Evolutionary conservation across 139 green algal species (phyloP).

Genomic region (Closterium sp.): DNA sequence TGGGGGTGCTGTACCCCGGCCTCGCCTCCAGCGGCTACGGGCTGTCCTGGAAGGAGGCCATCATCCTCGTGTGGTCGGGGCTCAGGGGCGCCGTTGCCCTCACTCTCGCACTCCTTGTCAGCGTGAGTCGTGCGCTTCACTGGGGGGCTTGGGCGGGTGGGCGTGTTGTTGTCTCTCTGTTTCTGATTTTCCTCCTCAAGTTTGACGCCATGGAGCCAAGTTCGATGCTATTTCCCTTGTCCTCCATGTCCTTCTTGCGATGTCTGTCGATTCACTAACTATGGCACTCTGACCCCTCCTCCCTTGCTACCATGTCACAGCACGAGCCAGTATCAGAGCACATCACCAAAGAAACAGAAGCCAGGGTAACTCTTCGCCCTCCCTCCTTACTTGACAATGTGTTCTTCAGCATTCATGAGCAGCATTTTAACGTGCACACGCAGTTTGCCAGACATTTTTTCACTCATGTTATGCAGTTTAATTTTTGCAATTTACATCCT

Average conservation of each 20-base stretch:
- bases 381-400: neutral
- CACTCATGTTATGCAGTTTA: too few relatives aligned
- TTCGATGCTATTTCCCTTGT: too few relatives aligned
- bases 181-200: neutral
- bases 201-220: neutral
- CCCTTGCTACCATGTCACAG: neutral
- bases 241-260: too few relatives aligned
- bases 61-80: constrained; percentile 31
- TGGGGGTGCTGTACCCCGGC: constrained; percentile 42
- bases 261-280: neutral
- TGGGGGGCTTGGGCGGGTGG: too few relatives aligned
- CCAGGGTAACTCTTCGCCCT: neutral
- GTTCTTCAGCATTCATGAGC: neutral
- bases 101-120: constrained; percentile 32
- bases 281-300: neutral
- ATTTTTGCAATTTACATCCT: neutral
- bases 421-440: too few relatives aligned
- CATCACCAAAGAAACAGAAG: neutral
- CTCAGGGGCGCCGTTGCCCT: constrained; percentile 45
- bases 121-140: too few relatives aligned
- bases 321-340: neutral
- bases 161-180: too few relatives aligned
- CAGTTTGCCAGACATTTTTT: neutral
- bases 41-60: constrained; percentile 40
- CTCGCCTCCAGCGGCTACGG: constrained; percentile 39